Evolutionary conservation across 345 rosid species (phyloP).

Genomic region (Salix koriyanagi): DNA sequence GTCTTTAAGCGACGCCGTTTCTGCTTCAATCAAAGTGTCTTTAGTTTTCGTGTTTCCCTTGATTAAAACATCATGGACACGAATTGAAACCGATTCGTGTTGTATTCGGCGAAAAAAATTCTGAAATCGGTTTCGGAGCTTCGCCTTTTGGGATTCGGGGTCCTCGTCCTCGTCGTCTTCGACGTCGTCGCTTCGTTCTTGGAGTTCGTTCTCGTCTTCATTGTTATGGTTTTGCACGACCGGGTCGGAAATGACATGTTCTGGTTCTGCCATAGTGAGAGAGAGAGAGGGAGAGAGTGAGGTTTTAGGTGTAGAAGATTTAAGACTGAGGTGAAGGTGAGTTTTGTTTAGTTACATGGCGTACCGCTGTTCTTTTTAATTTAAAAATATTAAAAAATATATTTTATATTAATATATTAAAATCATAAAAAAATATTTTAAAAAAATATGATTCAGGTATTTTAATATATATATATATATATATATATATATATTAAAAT

Average conservation of each 20-base stretch:
- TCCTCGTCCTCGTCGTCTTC: conserved; percentile 21
- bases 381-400: too few species aligned
- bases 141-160: conserved; percentile 18
- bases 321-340: background rate
- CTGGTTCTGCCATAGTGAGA: background rate
- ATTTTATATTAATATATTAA: too few species aligned
- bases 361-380: too few species aligned
- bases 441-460: too few species aligned
- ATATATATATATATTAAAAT: too few species aligned
- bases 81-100: conserved; percentile 52
- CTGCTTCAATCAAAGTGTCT: conserved; percentile 66
- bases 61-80: conserved; percentile 80
- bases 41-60: conserved; percentile 80
- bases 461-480: too few species aligned
- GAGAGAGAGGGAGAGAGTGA: background rate
- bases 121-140: conserved; percentile 16
- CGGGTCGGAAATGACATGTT: background rate
- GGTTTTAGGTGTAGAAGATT: background rate
- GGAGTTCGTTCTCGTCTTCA: conserved; percentile 1
- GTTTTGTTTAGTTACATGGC: background rate
- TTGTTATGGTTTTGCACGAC: background rate
- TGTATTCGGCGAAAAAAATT: conserved; percentile 47
- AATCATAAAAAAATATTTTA: too few species aligned
- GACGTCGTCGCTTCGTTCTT: background rate
- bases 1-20: conserved; percentile 49